phyloP scores from a whole-genome alignment of 345 rosid genomes.

The Cardamine resedifolia region DNA sequence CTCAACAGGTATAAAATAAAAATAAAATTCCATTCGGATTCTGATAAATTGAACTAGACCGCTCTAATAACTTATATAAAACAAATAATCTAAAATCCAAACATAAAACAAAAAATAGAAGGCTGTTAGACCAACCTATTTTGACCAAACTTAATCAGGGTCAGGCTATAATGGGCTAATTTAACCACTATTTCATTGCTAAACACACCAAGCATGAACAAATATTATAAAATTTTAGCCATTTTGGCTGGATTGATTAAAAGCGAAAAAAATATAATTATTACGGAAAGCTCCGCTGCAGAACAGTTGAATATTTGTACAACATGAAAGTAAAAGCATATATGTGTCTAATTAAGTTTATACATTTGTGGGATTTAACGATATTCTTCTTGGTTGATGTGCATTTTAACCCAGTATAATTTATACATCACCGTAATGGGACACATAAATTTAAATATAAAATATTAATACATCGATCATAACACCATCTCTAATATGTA shows the following conservation, averaged over 20 bases:
- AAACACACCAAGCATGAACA: background rate
- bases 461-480: conserved; percentile 30
- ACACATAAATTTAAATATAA: conserved; percentile 3
- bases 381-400: conserved; percentile 36
- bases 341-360: conserved; percentile 6
- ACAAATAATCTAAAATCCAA: background rate
- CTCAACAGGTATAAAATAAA: background rate
- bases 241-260: background rate
- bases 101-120: background rate
- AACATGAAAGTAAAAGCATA: conserved; percentile 24
- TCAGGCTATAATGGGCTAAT: background rate
- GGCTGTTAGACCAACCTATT: background rate
- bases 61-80: background rate
- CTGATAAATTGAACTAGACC: background rate
- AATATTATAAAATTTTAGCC: background rate
- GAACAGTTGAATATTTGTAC: background rate
- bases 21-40: background rate
- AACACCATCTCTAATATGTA: no score
- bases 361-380: background rate
- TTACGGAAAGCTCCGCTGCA: background rate
- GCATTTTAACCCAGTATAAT: conserved; percentile 11
- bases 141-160: background rate
- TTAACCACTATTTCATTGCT: background rate
- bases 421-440: conserved; percentile 11
- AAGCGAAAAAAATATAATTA: background rate